Percentiles rank a stretch among this genome's conserved stretches.
These are phyloP conservation scores for Trichoderma semiorbis DNA, from an alignment of 2,329 filamentous ascomycete species.

Conservation along the genomic window DNA sequence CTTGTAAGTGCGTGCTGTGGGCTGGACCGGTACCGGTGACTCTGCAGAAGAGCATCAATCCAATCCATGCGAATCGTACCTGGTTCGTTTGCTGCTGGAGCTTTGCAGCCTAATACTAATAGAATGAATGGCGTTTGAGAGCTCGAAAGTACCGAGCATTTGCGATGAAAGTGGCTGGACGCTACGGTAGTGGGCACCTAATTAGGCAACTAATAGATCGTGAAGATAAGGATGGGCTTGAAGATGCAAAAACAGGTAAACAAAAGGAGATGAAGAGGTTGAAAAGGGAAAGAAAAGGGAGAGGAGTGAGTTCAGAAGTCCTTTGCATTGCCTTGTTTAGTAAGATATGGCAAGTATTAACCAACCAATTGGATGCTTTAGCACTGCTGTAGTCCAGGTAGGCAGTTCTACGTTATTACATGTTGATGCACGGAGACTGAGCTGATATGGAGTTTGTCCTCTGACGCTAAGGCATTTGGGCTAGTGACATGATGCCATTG, in stretches of 20 bases:
- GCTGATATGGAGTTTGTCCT: background rate
- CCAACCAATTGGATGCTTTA: background rate
- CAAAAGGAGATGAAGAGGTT: background rate
- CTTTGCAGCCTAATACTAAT: background rate
- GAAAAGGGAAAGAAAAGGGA: background rate
- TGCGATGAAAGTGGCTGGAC: background rate
- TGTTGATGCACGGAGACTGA: background rate
- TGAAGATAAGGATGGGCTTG: background rate
- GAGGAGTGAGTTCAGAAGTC: background rate
- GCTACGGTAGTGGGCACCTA: constrained; percentile 8
- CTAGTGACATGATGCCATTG: background rate
- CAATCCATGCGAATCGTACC: background rate
- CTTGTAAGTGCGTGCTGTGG: background rate
- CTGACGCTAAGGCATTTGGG: background rate
- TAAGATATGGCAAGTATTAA: background rate
- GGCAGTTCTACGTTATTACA: background rate
- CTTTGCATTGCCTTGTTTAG: background rate
- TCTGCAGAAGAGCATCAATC: background rate
- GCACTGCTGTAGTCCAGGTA: background rate
- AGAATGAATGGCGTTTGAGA: background rate
- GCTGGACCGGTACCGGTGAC: background rate
- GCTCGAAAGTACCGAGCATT: background rate
- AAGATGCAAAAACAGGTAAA: background rate
- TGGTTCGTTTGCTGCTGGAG: background rate
- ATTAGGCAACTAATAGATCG: constrained; percentile 4